A percentile compares a stretch with the other conserved stretches of the same genome.
Evolutionary conservation across 768 basidiomycete genomes (phyloP).

Genomic region (Suillus spraguei): DNA sequence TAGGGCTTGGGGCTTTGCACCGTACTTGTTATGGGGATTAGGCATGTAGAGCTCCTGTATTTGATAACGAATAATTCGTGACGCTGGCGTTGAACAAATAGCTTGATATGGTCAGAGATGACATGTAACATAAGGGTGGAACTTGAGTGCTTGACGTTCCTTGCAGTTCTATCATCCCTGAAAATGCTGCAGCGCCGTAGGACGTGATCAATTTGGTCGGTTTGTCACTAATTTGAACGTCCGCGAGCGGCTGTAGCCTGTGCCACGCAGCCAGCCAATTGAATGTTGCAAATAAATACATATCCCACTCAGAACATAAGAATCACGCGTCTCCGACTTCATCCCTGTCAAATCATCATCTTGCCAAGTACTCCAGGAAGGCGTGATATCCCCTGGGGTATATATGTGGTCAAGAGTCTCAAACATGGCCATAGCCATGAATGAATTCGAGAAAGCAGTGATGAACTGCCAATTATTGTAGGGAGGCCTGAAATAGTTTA

Average conservation of each 20-base stretch:
- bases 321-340: background rate
- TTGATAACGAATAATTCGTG: background rate
- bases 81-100: background rate
- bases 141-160: background rate
- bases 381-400: background rate
- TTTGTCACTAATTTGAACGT: background rate
- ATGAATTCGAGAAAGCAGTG: background rate
- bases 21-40: too few species aligned
- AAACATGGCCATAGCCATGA: background rate
- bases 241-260: background rate
- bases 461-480: background rate
- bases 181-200: background rate
- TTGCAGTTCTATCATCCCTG: background rate
- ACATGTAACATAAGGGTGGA: background rate
- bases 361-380: conserved; percentile 15
- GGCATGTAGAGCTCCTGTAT: background rate
- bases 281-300: too few species aligned
- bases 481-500: background rate
- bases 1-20: too few species aligned
- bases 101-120: background rate
- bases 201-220: background rate
- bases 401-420: background rate
- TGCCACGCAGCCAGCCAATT: background rate
- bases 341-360: too few species aligned
- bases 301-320: background rate